Evolutionary conservation across 768 basidiomycete genomes (phyloP).

Genomic region (Leccinum ochraceum): DNA sequence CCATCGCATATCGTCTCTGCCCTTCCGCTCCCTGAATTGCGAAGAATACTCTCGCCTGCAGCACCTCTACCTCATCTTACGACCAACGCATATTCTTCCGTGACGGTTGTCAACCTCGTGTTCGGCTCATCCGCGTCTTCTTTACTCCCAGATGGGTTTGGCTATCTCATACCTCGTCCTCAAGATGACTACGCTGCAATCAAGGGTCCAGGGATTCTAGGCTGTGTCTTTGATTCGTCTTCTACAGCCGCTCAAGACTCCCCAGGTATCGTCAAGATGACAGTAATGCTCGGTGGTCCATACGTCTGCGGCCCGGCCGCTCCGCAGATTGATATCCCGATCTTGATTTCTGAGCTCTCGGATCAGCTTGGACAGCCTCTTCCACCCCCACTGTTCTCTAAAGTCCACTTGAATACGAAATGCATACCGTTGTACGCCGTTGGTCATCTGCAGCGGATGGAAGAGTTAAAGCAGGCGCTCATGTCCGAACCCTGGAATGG

Average conservation of each 20-base stretch:
- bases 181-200: slow-evolving; percentile 47
- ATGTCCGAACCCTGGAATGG: slow-evolving; percentile 44
- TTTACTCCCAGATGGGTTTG: slow-evolving; percentile 87
- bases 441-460: slow-evolving; percentile 73
- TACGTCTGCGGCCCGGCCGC: slow-evolving; percentile 35
- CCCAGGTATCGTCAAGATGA: slow-evolving; percentile 66
- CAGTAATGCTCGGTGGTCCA: slow-evolving; percentile 90
- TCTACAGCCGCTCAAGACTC: slow-evolving; percentile 63
- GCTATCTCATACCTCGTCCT: slow-evolving; percentile 89
- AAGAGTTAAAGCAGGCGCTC: slow-evolving; percentile 51
- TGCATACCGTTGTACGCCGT: slow-evolving; percentile 81
- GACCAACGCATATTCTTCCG: slow-evolving; percentile 73
- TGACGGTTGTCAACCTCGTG: slow-evolving; percentile 87
- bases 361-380: slow-evolving; percentile 46
- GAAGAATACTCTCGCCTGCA: slow-evolving; percentile 41
- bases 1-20: slow-evolving; percentile 78
- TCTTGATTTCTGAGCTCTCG: slow-evolving; percentile 36
- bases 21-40: slow-evolving; percentile 60
- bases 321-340: slow-evolving; percentile 27
- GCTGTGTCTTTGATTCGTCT: slow-evolving; percentile 89
- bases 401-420: slow-evolving; percentile 51
- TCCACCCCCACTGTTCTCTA: slow-evolving; percentile 57
- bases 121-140: slow-evolving; percentile 53
- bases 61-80: slow-evolving; percentile 60
- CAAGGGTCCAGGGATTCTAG: slow-evolving; percentile 58